A percentile compares a stretch with the other conserved stretches of the same genome.
phyloP scores from a whole-genome alignment of 768 basidiomycete species.

The Kwoniella newhampshirensis region DNA sequence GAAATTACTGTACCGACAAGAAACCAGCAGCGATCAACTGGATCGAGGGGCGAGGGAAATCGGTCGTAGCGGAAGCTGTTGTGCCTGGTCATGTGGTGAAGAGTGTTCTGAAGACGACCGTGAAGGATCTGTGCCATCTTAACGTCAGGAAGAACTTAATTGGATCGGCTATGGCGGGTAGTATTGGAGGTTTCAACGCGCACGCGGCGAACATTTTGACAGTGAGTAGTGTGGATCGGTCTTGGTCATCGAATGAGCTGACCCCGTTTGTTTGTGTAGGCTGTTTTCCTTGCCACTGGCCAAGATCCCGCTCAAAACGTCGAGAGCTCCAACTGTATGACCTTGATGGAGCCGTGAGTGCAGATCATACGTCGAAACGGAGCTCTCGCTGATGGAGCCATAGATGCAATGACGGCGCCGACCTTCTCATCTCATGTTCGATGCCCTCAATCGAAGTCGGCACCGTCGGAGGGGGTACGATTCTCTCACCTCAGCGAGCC shows the following conservation, averaged over 20 bases:
- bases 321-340: conserved; percentile 97
- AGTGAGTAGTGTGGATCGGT: conserved; percentile 33
- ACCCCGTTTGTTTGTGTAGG: conserved; percentile 47
- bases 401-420: conserved; percentile 82
- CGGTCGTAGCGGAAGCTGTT: conserved; percentile 92
- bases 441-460: conserved; percentile 99
- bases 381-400: background rate
- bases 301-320: conserved; percentile 99
- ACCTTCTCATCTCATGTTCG: conserved; percentile 85
- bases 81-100: conserved; percentile 84
- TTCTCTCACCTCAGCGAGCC: conserved; percentile 82
- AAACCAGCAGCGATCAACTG: conserved; percentile 99
- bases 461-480: conserved; percentile 93
- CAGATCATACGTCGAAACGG: conserved; percentile 2
- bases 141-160: conserved; percentile 97
- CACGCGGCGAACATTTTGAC: conserved; percentile 97
- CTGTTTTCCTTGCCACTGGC: conserved; percentile 91
- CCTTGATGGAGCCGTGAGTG: conserved; percentile 95
- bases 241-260: conserved; percentile 1
- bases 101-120: conserved; percentile 91
- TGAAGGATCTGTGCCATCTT: conserved; percentile 80
- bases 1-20: conserved; percentile 99
- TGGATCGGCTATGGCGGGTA: conserved; percentile 96
- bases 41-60: conserved; percentile 99
- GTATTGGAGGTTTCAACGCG: conserved; percentile 97